Evolutionary conservation across 2,329 filamentous ascomycete species (phyloP).

Genomic region (Akanthomyces dipterigenus): DNA sequence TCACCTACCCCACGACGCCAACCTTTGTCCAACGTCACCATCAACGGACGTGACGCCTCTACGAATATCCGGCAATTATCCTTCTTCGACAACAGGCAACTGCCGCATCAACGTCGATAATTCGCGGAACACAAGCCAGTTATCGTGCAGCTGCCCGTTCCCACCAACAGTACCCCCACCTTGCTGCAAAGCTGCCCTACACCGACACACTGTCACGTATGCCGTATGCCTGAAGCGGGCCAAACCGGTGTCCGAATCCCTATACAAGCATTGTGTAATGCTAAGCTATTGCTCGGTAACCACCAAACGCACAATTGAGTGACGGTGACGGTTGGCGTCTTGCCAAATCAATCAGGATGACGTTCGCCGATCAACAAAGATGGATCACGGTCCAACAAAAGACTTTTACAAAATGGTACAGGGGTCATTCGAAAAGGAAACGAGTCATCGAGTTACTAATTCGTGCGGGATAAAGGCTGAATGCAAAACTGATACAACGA

Average conservation of each 20-base stretch:
- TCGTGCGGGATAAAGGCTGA: slow-evolving; percentile 60
- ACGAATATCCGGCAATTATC: background rate
- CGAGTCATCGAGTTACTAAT: background rate
- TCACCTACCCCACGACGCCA: slow-evolving; percentile 5
- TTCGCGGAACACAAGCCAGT: background rate
- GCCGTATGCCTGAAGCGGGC: slow-evolving; percentile 2
- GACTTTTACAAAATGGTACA: slow-evolving; percentile 91
- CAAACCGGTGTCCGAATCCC: background rate
- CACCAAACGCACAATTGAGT: background rate
- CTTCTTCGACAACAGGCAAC: background rate
- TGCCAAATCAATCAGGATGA: slow-evolving; percentile 41
- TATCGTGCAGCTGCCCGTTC: background rate
- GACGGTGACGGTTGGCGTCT: background rate
- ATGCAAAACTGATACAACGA: slow-evolving; percentile 82
- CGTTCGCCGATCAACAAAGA: slow-evolving; percentile 56
- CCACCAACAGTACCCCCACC: slow-evolving; percentile 3
- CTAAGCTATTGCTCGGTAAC: background rate
- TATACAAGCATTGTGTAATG: background rate
- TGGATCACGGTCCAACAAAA: slow-evolving; percentile 88
- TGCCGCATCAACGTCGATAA: background rate
- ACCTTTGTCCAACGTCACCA: slow-evolving; percentile 10
- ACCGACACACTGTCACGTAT: slow-evolving; percentile 9
- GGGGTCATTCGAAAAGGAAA: background rate
- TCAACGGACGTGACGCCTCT: background rate
- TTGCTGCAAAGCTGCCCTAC: slow-evolving; percentile 9